Conservation (phyloP, 768 basidiomycete species). For the Tricholoma terreum region DNA sequence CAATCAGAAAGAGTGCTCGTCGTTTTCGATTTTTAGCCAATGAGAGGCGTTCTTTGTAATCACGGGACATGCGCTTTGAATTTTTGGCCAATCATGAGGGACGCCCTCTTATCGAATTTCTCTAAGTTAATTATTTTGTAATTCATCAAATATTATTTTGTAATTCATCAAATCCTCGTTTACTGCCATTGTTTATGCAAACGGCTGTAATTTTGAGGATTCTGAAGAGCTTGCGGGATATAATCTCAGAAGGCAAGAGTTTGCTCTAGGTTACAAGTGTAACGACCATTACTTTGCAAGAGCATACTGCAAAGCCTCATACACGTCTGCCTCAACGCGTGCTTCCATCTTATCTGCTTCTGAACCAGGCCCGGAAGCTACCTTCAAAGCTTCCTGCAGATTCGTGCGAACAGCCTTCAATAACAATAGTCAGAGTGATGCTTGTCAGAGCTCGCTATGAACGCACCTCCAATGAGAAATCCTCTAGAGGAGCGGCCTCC, state of each 20-base stretch:
- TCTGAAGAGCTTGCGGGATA: background rate
- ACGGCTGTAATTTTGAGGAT: no score
- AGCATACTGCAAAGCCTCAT: slow-evolving; percentile 91
- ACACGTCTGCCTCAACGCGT: slow-evolving; percentile 92
- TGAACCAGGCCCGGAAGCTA: slow-evolving; percentile 76
- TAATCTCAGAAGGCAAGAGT: background rate
- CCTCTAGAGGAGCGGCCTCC: slow-evolving; percentile 90
- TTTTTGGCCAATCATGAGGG: no score
- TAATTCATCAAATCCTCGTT: no score
- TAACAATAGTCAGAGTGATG: background rate
- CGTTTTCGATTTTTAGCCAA: no score
- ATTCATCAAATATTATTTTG: no score
- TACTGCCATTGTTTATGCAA: no score
- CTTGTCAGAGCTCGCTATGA: background rate
- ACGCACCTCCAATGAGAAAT: slow-evolving; percentile 86
- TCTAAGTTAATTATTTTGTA: no score
- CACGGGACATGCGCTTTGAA: no score
- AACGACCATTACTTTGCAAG: slow-evolving; percentile 35
- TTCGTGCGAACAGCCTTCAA: slow-evolving; percentile 83
- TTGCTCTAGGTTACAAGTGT: background rate
- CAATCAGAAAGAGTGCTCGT: no score
- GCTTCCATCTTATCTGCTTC: slow-evolving; percentile 95
- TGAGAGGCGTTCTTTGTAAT: no score
- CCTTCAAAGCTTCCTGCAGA: slow-evolving; percentile 84
- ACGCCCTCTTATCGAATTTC: no score